Conservation (phyloP, 2,329 filamentous ascomycete species). For the Talaromyces piceae region DNA sequence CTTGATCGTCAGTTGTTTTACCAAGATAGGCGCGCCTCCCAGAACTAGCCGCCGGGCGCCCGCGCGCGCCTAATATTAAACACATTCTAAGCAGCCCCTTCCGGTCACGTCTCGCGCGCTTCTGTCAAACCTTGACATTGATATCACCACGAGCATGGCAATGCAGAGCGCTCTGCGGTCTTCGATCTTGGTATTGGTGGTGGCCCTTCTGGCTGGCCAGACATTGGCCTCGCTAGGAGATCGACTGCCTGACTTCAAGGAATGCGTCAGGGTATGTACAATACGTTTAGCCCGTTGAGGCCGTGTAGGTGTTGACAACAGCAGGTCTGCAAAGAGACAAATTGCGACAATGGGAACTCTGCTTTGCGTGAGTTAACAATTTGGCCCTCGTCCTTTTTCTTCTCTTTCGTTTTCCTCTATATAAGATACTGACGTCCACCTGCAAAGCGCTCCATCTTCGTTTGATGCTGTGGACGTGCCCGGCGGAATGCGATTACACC, state of each 20-base stretch:
- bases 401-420: no score
- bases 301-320: slow-evolving; percentile 9
- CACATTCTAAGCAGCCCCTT: neutral
- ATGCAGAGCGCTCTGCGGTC: neutral
- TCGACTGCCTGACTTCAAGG: slow-evolving; percentile 73
- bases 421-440: slow-evolving; percentile 34
- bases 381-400: neutral
- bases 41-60: neutral
- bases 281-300: neutral
- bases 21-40: neutral
- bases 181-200: slow-evolving; percentile 15
- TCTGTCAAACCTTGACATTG: neutral
- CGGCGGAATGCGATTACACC: slow-evolving; percentile 92
- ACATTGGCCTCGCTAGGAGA: slow-evolving; percentile 72
- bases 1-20: neutral
- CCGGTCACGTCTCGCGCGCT: neutral
- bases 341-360: slow-evolving; percentile 62
- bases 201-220: slow-evolving; percentile 27
- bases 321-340: slow-evolving; percentile 72
- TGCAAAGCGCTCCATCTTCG: slow-evolving; percentile 68
- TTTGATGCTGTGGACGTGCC: slow-evolving; percentile 85
- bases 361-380: slow-evolving; percentile 59
- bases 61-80: neutral
- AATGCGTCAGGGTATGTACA: slow-evolving; percentile 74
- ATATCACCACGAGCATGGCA: neutral